These are phyloP conservation scores for Saccharum officinarum DNA, from an alignment of 176 grass and related monocot species.

Conservation along the genomic window DNA sequence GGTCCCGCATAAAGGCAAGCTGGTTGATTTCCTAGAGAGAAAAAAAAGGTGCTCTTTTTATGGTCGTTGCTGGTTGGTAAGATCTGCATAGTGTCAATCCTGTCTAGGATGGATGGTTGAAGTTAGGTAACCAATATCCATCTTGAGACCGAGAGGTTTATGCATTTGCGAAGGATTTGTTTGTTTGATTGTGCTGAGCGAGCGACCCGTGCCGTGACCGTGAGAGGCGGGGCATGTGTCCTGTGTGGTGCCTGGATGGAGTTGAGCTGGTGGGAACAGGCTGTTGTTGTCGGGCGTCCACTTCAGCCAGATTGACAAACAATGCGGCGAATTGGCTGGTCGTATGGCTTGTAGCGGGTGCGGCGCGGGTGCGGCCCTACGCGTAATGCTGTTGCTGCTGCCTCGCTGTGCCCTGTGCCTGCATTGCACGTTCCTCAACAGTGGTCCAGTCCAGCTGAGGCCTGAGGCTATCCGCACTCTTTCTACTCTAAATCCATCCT, in stretches of 20 bases:
- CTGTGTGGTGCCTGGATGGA: not conserved
- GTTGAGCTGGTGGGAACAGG: constrained; percentile 34
- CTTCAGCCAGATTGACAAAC: too few species aligned
- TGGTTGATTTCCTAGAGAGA: not conserved
- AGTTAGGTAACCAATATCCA: constrained; percentile 2
- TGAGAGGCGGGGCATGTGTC: not conserved
- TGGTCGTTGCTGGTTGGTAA: constrained; percentile 16
- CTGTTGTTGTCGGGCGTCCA: constrained; percentile 40
- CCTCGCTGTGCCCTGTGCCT: not conserved
- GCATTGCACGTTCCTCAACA: not conserved
- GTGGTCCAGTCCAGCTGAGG: not conserved
- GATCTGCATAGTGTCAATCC: not conserved
- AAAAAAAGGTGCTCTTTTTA: not conserved
- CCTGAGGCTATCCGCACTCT: too few species aligned
- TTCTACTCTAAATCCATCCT: too few species aligned
- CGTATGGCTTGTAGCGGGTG: not conserved
- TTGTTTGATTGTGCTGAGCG: constrained; percentile 36
- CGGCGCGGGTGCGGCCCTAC: constrained; percentile 25
- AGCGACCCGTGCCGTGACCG: not conserved
- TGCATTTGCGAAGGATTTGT: constrained; percentile 6
- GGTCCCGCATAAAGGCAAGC: not conserved
- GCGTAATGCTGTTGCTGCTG: not conserved
- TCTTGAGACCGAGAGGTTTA: not conserved
- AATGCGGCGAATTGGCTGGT: too few species aligned
- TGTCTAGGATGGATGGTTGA: not conserved